These are phyloP conservation scores for Lodderomyces metapsilosis DNA, from an alignment of 1,139 yeast species.

Conservation along the genomic window DNA sequence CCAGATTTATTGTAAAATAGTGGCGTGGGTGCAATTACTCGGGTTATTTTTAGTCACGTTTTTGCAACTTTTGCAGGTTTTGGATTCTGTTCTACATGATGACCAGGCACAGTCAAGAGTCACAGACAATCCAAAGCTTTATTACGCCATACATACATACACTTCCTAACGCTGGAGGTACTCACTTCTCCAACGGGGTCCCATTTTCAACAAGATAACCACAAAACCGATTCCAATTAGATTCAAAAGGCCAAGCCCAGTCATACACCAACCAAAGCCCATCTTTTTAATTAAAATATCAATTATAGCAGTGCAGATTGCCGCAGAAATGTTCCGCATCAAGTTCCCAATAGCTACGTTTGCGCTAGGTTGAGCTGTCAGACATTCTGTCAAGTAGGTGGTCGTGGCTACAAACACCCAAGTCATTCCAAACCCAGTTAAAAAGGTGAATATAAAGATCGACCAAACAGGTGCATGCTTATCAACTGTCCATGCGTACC, in stretches of 20 bases:
- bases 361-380: slow-evolving; percentile 53
- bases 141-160: too few relatives aligned
- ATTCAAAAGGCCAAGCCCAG: slow-evolving; percentile 49
- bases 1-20: neutral
- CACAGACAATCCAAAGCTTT: too few relatives aligned
- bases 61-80: too few relatives aligned
- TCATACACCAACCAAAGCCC: slow-evolving; percentile 62
- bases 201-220: slow-evolving; percentile 22
- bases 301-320: slow-evolving; percentile 50
- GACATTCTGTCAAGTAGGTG: slow-evolving; percentile 55
- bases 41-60: too few relatives aligned
- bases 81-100: too few relatives aligned
- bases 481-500: slow-evolving; percentile 57
- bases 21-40: too few relatives aligned
- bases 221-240: slow-evolving; percentile 30
- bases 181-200: slow-evolving; percentile 28
- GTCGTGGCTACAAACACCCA: slow-evolving; percentile 60
- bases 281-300: slow-evolving; percentile 37
- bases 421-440: slow-evolving; percentile 56
- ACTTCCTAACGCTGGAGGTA: too few relatives aligned
- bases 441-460: slow-evolving; percentile 43
- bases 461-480: slow-evolving; percentile 41
- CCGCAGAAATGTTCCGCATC: slow-evolving; percentile 56
- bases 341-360: slow-evolving; percentile 57
- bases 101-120: too few relatives aligned